These are phyloP conservation scores for Xerocomus amazonicus DNA, from an alignment of 1,284 basidiomycete species.

Conservation along the genomic window DNA sequence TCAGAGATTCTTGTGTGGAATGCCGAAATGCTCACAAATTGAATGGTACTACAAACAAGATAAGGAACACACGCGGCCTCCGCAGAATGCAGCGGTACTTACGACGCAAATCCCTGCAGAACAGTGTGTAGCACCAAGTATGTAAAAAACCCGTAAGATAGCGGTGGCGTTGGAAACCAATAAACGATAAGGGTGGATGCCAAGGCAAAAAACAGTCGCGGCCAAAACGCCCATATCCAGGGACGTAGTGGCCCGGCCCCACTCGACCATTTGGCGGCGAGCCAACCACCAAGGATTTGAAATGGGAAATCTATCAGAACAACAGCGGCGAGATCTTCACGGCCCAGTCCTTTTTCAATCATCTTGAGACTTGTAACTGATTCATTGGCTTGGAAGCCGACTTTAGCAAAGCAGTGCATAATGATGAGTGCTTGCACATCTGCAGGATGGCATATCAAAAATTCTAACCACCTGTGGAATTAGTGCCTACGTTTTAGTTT, in stretches of 20 bases:
- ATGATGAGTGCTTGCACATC: slow-evolving; percentile 89
- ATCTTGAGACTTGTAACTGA: slow-evolving; percentile 91
- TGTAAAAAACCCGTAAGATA: slow-evolving; percentile 77
- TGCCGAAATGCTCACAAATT: slow-evolving; percentile 97
- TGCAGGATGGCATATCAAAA: slow-evolving; percentile 32
- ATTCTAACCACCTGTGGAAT: background rate
- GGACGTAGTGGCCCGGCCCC: slow-evolving; percentile 74
- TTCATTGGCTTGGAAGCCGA: slow-evolving; percentile 96
- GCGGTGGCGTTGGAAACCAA: slow-evolving; percentile 78
- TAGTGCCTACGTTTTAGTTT: slow-evolving; percentile 73
- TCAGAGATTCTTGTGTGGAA: slow-evolving; percentile 98
- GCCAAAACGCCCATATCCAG: slow-evolving; percentile 93
- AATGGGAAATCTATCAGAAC: slow-evolving; percentile 98
- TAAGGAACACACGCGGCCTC: slow-evolving; percentile 4
- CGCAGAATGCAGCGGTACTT: slow-evolving; percentile 28
- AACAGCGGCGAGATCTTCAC: slow-evolving; percentile 93
- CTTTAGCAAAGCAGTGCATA: slow-evolving; percentile 89
- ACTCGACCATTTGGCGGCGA: slow-evolving; percentile 91
- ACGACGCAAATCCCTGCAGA: slow-evolving; percentile 83
- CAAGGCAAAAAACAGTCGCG: slow-evolving; percentile 71
- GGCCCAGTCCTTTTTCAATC: slow-evolving; percentile 93
- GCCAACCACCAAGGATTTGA: slow-evolving; percentile 93
- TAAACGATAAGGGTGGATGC: slow-evolving; percentile 80
- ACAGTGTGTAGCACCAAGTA: slow-evolving; percentile 82
- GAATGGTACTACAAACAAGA: slow-evolving; percentile 70